Conservation (phyloP, 805 yeast species). For the Wickerhamiella lipophila region DNA sequence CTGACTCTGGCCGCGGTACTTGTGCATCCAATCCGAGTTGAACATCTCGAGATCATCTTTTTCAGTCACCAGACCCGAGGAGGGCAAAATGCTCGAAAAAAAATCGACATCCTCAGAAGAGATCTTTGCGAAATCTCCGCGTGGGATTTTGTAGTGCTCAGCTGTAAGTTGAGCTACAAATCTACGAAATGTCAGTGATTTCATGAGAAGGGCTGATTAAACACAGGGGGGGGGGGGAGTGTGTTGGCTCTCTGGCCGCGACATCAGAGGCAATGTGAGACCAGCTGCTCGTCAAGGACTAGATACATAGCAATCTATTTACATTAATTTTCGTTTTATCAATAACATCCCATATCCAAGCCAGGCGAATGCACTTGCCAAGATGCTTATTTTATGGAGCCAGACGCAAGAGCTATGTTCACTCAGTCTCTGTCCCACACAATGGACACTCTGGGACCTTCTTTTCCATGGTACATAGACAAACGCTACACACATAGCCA, state of each 20-base stretch:
- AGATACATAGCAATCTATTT: too few species aligned
- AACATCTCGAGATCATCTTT: constrained; percentile 51
- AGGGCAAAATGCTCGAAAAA: constrained; percentile 45
- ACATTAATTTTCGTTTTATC: too few species aligned
- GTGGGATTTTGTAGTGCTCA: constrained; percentile 49
- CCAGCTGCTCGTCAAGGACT: too few species aligned
- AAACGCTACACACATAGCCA: constrained; percentile 91
- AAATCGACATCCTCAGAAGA: constrained; percentile 43
- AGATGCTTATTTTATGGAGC: too few species aligned
- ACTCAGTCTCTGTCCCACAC: constrained; percentile 31
- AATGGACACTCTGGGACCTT: constrained; percentile 72
- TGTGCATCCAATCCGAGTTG: constrained; percentile 91
- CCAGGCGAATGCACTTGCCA: too few species aligned
- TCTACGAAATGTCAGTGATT: constrained; percentile 1
- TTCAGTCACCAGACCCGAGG: constrained; percentile 34
- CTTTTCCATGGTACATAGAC: constrained; percentile 50
- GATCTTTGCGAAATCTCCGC: constrained; percentile 40
- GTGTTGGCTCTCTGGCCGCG: too few species aligned
- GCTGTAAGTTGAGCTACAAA: constrained; percentile 39
- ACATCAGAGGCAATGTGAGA: too few species aligned
- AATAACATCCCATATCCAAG: too few species aligned
- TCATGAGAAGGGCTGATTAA: too few species aligned
- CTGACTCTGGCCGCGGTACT: constrained; percentile 72
- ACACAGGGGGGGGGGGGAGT: too few species aligned
- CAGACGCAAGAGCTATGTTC: too few species aligned